phyloP scores from a whole-genome alignment of 257 asterid species.

The Solanum chiquidenum region DNA sequence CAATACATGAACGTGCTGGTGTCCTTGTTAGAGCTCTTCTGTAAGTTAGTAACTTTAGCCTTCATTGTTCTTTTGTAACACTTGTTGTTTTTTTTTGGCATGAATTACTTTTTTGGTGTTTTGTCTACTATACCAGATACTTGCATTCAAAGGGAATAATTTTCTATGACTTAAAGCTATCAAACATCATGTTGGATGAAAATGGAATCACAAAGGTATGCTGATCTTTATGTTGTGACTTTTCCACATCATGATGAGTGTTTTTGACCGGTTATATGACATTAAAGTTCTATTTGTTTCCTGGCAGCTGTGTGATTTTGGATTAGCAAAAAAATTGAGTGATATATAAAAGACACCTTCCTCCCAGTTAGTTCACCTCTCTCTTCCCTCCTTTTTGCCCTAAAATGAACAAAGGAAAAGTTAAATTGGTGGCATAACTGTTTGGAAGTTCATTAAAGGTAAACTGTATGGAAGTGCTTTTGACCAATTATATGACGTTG shows the following conservation, averaged over 20 bases:
- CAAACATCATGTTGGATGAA: constrained; percentile 48
- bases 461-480: too few relatives aligned
- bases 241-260: too few relatives aligned
- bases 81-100: too few relatives aligned
- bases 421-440: neutral
- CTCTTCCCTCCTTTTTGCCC: neutral
- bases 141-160: constrained; percentile 48
- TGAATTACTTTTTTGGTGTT: too few relatives aligned
- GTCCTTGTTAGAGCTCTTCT: constrained; percentile 45
- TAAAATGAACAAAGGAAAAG: neutral
- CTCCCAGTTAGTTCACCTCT: constrained; percentile 39
- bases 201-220: constrained; percentile 58
- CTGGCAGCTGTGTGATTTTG: too few relatives aligned
- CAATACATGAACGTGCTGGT: too few relatives aligned
- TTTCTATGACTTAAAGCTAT: constrained; percentile 15
- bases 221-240: too few relatives aligned
- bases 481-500: too few relatives aligned
- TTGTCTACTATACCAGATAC: neutral
- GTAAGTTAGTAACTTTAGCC: constrained; percentile 12
- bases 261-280: too few relatives aligned
- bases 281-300: too few relatives aligned
- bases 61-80: neutral
- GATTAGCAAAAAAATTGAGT: too few relatives aligned
- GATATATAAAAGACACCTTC: constrained; percentile 28
- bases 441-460: neutral